These are phyloP conservation scores for Marasmius tenuissimus DNA, from an alignment of 1,284 basidiomycete species.

Conservation along the genomic window DNA sequence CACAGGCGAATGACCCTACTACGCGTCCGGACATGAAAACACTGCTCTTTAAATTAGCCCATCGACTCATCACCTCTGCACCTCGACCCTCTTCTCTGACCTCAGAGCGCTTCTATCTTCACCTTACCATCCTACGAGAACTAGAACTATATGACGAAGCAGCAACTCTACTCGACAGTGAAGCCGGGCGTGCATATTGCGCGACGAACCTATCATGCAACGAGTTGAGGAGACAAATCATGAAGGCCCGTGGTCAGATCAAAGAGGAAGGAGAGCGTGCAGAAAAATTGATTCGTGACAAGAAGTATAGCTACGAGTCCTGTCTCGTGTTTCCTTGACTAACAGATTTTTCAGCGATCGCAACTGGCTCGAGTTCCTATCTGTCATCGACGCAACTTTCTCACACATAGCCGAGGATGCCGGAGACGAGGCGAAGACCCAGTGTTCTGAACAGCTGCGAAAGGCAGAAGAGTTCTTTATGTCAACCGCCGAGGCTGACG, in stretches of 20 bases:
- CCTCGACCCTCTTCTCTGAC: slow-evolving; percentile 60
- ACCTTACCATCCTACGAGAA: slow-evolving; percentile 70
- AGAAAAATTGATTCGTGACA: slow-evolving; percentile 52
- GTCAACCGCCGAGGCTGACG: slow-evolving; percentile 59
- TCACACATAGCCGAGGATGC: slow-evolving; percentile 33
- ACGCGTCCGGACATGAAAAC: slow-evolving; percentile 62
- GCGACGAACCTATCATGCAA: slow-evolving; percentile 73
- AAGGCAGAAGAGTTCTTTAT: slow-evolving; percentile 55
- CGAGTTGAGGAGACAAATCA: slow-evolving; percentile 71
- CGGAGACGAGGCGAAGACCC: slow-evolving; percentile 31
- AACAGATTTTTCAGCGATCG: slow-evolving; percentile 56
- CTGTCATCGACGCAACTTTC: slow-evolving; percentile 70
- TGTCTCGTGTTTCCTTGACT: slow-evolving; percentile 1
- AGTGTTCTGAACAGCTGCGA: slow-evolving; percentile 38
- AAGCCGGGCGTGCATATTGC: slow-evolving; percentile 65
- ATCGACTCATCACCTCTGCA: slow-evolving; percentile 61
- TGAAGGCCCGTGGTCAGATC: slow-evolving; percentile 50
- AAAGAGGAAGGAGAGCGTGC: slow-evolving; percentile 63
- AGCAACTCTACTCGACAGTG: slow-evolving; percentile 64
- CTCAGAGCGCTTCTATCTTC: slow-evolving; percentile 76
- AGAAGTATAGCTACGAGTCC: slow-evolving; percentile 42
- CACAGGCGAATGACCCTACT: slow-evolving; percentile 60
- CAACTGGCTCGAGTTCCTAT: slow-evolving; percentile 83
- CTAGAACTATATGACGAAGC: slow-evolving; percentile 71
- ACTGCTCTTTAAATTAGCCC: slow-evolving; percentile 71